Evolutionary conservation across 768 basidiomycete species (phyloP).

Genomic region (Butyriboletus loyo): DNA sequence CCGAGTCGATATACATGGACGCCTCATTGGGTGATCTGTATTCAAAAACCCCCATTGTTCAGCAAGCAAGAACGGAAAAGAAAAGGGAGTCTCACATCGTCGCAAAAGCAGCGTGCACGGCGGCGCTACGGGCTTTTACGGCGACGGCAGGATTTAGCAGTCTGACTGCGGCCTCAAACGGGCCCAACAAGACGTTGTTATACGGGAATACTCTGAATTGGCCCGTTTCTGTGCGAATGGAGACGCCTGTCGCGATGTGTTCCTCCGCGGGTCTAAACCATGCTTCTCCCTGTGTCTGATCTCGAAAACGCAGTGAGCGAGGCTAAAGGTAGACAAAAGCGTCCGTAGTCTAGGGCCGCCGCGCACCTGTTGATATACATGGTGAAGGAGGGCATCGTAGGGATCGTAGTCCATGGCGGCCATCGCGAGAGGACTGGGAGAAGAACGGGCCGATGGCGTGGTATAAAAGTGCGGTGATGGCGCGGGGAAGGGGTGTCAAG

Average conservation of each 20-base stretch:
- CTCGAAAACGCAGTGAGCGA: slow-evolving; percentile 12
- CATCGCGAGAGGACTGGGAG: slow-evolving; percentile 2
- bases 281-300: slow-evolving; percentile 74
- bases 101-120: slow-evolving; percentile 74
- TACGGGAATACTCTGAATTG: slow-evolving; percentile 82
- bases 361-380: slow-evolving; percentile 72
- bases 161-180: slow-evolving; percentile 76
- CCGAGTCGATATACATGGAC: slow-evolving; percentile 66
- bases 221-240: slow-evolving; percentile 62
- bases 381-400: slow-evolving; percentile 76
- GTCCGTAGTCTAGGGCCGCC: slow-evolving; percentile 7
- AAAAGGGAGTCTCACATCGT: slow-evolving; percentile 49
- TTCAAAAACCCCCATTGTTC: neutral
- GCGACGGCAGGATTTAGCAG: slow-evolving; percentile 79
- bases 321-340: neutral
- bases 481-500: neutral
- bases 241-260: slow-evolving; percentile 73
- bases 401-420: slow-evolving; percentile 70
- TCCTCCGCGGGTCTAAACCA: slow-evolving; percentile 86
- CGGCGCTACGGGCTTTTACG: slow-evolving; percentile 74
- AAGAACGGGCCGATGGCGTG: neutral
- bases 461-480: slow-evolving; percentile 14
- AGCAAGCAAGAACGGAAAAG: neutral
- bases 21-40: slow-evolving; percentile 49
- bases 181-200: slow-evolving; percentile 67